These are phyloP conservation scores for Pythium sp. DNA, from an alignment of 352 stramenopile genomes.

Conservation along the genomic window DNA sequence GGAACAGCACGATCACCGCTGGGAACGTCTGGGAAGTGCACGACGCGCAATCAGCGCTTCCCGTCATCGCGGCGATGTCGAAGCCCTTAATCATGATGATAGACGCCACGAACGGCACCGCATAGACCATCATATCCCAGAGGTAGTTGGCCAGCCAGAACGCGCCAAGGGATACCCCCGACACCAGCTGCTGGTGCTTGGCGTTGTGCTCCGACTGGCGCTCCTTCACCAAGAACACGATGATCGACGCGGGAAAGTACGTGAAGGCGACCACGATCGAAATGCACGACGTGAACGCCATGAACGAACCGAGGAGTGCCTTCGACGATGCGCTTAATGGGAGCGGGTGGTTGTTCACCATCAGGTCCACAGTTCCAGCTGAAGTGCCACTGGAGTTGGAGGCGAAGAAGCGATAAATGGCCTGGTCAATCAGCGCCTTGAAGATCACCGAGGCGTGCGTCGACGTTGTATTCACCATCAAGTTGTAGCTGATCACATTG, in stretches of 20 bases:
- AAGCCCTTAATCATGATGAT: slow-evolving; percentile 38
- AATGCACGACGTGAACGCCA: slow-evolving; percentile 70
- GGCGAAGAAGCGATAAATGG: background rate
- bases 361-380: slow-evolving; percentile 33
- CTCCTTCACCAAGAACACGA: slow-evolving; percentile 95
- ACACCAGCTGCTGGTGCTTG: slow-evolving; percentile 96
- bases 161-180: slow-evolving; percentile 85
- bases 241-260: slow-evolving; percentile 89
- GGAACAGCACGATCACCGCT: slow-evolving; percentile 49
- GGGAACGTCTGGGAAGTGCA: slow-evolving; percentile 23
- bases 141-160: slow-evolving; percentile 96
- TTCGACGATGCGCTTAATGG: slow-evolving; percentile 40
- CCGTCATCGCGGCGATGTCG: slow-evolving; percentile 28
- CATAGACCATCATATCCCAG: slow-evolving; percentile 91
- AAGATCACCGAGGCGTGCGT: background rate
- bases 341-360: slow-evolving; percentile 45
- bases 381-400: background rate
- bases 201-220: slow-evolving; percentile 86
- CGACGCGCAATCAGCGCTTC: slow-evolving; percentile 20
- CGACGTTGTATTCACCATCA: background rate
- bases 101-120: slow-evolving; percentile 48
- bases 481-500: background rate
- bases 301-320: slow-evolving; percentile 41
- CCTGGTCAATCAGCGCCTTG: background rate
- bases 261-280: slow-evolving; percentile 89